A percentile compares a stretch with the other conserved stretches of the same genome.
Evolutionary conservation across 257 asterid genomes (phyloP).

Genomic region (Solanum appendiculatum): DNA sequence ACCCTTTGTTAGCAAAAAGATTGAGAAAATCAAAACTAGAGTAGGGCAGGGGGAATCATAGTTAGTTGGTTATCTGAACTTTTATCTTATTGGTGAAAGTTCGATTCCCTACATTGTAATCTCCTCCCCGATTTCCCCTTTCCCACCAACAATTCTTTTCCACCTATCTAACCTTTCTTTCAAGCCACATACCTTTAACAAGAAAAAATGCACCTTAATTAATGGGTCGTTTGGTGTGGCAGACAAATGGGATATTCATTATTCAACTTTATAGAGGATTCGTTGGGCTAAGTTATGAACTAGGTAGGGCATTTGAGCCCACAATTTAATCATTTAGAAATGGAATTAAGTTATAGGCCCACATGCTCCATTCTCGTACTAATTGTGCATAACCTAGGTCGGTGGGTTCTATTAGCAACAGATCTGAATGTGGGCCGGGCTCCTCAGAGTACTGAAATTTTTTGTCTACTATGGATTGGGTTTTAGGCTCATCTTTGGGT

Average conservation of each 20-base stretch:
- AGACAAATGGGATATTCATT: neutral
- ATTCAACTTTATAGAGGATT: neutral
- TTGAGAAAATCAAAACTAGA: neutral
- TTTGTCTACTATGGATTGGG: neutral
- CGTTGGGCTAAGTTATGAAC: neutral
- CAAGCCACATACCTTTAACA: neutral
- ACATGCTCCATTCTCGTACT: neutral
- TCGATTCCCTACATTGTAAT: neutral
- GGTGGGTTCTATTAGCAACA: no score
- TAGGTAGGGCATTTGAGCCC: neutral
- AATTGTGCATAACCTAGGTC: neutral
- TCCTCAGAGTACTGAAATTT: neutral
- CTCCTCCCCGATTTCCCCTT: neutral
- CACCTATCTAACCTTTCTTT: neutral
- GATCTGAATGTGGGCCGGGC: neutral
- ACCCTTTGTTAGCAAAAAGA: neutral
- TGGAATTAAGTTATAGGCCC: neutral
- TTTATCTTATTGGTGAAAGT: neutral
- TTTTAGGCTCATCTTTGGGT: neutral
- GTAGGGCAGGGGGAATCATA: neutral
- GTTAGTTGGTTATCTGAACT: no score
- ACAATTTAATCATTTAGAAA: neutral
- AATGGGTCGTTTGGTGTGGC: neutral
- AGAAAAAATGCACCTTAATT: neutral
- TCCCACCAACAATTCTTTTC: neutral